A percentile compares a stretch with the other conserved stretches of the same genome.
Evolutionary conservation across 1,284 basidiomycete genomes (phyloP).

Genomic region (Phlebopus sp.): DNA sequence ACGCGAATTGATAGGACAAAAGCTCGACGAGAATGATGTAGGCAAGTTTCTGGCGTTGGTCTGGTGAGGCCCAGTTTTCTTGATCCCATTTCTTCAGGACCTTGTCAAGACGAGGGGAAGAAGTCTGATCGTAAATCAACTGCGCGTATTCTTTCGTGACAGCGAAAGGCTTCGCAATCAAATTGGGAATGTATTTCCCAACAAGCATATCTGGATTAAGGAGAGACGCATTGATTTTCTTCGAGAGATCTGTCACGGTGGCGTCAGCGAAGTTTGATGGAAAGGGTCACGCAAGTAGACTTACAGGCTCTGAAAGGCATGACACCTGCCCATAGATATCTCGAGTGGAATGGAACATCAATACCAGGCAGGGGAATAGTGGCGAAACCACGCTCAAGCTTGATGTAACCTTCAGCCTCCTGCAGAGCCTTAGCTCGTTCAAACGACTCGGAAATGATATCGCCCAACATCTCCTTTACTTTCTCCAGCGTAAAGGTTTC

Average conservation of each 20-base stretch:
- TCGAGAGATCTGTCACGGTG: constrained; percentile 74
- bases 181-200: constrained; percentile 95
- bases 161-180: constrained; percentile 93
- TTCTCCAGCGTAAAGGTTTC: constrained; percentile 83
- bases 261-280: constrained; percentile 21
- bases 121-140: constrained; percentile 92
- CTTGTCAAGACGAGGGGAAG: constrained; percentile 90
- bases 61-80: constrained; percentile 81
- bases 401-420: constrained; percentile 84
- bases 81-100: constrained; percentile 92
- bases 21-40: constrained; percentile 96
- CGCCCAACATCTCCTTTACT: constrained; percentile 88
- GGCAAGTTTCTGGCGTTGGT: constrained; percentile 88
- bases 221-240: constrained; percentile 92
- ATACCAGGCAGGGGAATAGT: constrained; percentile 97
- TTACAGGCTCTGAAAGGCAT: constrained; percentile 92
- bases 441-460: constrained; percentile 87
- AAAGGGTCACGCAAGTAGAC: constrained; percentile 22
- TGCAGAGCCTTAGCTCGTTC: constrained; percentile 78
- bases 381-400: constrained; percentile 94
- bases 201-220: constrained; percentile 91
- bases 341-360: constrained; percentile 98
- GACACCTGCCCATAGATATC: constrained; percentile 98
- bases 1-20: constrained; percentile 94
- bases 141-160: constrained; percentile 90